Evolutionary conservation across 176 grass and related monocot genomes (phyloP).

Genomic region (Miscanthus lutarioriparius): DNA sequence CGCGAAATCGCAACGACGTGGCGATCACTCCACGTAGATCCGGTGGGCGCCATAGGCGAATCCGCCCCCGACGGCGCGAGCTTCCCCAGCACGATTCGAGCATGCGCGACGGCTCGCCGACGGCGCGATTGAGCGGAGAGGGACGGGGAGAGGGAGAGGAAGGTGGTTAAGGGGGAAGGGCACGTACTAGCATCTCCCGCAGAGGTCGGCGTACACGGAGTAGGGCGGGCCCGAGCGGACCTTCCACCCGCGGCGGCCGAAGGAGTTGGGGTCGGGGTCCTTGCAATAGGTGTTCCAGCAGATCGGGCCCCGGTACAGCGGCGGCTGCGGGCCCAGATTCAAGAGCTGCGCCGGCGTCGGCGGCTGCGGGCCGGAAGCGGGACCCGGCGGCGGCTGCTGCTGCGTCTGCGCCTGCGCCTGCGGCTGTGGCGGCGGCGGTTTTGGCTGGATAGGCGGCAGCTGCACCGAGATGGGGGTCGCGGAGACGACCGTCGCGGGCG

Average conservation of each 20-base stretch:
- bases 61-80: conserved; percentile 32
- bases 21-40: conserved; percentile 72
- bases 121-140: conserved; percentile 13
- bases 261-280: conserved; percentile 67
- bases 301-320: conserved; percentile 50
- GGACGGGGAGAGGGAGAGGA: background rate
- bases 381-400: conserved; percentile 15
- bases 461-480: conserved; percentile 40
- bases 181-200: conserved; percentile 91
- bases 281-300: conserved; percentile 98
- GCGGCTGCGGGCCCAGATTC: conserved; percentile 39
- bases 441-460: conserved; percentile 39
- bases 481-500: background rate
- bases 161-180: conserved; percentile 34
- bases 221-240: conserved; percentile 57
- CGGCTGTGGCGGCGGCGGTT: conserved; percentile 43
- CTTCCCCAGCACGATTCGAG: conserved; percentile 36
- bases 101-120: background rate
- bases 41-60: conserved; percentile 53
- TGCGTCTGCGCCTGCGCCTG: background rate
- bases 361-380: conserved; percentile 9
- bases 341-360: conserved; percentile 9
- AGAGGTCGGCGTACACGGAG: conserved; percentile 72
- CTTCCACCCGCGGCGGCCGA: conserved; percentile 71
- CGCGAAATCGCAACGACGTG: conserved; percentile 40